A percentile compares a stretch with the other conserved stretches of the same genome.
phyloP scores from a whole-genome alignment of 169 alveolate genomes.

The Theileria parva region DNA sequence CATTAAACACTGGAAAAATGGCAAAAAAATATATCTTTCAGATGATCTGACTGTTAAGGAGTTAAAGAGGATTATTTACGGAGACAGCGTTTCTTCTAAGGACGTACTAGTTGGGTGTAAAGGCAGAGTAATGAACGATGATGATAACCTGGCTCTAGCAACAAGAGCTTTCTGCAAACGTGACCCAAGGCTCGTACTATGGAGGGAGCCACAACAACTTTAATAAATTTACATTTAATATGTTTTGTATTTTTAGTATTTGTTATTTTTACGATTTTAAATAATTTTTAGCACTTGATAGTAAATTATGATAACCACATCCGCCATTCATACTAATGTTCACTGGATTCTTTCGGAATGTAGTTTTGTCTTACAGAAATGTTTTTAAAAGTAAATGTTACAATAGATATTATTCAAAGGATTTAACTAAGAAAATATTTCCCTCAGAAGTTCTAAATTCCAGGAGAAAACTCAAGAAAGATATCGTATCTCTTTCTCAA shows the following conservation, averaged over 20 bases:
- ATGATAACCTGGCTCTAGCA: slow-evolving; percentile 83
- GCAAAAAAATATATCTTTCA: slow-evolving; percentile 73
- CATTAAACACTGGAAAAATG: slow-evolving; percentile 76
- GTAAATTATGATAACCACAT: neutral
- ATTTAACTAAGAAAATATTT: neutral
- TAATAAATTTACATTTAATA: slow-evolving; percentile 6
- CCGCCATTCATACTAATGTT: neutral
- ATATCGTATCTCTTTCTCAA: slow-evolving; percentile 43
- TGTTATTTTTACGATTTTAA: neutral
- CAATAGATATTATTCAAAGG: neutral
- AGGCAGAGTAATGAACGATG: slow-evolving; percentile 81
- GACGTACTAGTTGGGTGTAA: slow-evolving; percentile 78
- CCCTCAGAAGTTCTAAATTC: neutral
- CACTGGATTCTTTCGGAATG: slow-evolving; percentile 5
- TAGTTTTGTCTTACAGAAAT: neutral
- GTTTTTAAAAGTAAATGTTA: neutral
- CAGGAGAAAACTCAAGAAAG: slow-evolving; percentile 9
- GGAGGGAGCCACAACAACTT: slow-evolving; percentile 63
- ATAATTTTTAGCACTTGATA: neutral
- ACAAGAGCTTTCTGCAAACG: slow-evolving; percentile 83
- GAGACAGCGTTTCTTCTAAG: slow-evolving; percentile 29
- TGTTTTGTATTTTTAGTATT: slow-evolving; percentile 1
- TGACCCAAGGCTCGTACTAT: slow-evolving; percentile 80
- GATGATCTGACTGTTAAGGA: slow-evolving; percentile 79
- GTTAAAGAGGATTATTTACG: slow-evolving; percentile 69